Evolutionary conservation across 768 basidiomycete genomes (phyloP), one percentile per base, ranked within the genome.

Genomic region (Rubroboletus pulcherrimus): DNA sequence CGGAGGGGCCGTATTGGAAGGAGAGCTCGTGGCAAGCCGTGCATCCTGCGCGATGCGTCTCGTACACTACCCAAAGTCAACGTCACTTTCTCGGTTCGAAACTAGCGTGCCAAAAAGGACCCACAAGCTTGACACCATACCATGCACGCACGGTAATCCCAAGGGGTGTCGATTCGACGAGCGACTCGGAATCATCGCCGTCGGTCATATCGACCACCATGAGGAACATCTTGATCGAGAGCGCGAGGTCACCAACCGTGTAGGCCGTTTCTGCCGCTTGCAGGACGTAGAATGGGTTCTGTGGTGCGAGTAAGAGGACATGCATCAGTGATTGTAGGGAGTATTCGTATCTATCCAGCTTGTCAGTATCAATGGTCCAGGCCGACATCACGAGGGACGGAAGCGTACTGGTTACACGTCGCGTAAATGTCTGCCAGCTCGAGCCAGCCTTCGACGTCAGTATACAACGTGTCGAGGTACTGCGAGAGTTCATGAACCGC

Each of bases 181-280:
- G 72, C 4, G 73, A 73, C 42, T 79, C 74, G 4, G 76, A 76
- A 44, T 78, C 76, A 54, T 83, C 84, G 6, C 73, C 74, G 37
- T 86, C 85, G 4, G 78, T 78, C 88, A 93, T 93, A 63, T 95
- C 92, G 11, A 89, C 77, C 0, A 83, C 85, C 31, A 85, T 76
- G 7, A 94, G 80, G 75, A 85, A 93, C 76, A 83, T 85, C 70
- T 90, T 89, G 51, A 92, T 75, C 2, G 93, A 84, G 8, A 93
- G 75, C 0, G 87, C 81, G 21, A 91, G 65, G 67, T 94, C 91
- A 2, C 80, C 82, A 0, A 84, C 78, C 0, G 91, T 90, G 66
- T 90, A 93, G 0, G 91, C 91, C 9, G 89, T 93, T 71, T 97
- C 93, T 0, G 92, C 93, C 47, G 85, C 86, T 60, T 87, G 87